Base-by-base conservation (phyloP, 2,329 filamentous ascomycete genomes). In the Epichloe coenophiala region DNA sequence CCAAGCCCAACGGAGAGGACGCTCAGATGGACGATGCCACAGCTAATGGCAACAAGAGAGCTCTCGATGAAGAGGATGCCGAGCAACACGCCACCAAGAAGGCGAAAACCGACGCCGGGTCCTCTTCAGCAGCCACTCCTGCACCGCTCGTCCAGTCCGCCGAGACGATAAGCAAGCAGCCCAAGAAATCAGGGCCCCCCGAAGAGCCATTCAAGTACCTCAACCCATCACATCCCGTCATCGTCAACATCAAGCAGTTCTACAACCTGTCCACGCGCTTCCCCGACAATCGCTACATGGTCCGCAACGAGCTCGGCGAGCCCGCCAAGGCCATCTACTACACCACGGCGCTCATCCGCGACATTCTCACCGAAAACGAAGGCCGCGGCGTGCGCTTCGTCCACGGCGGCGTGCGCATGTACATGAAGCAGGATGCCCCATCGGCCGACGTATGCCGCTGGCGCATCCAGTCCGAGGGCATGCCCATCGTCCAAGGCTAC, bases 151-250 rank as follows among this genome's bases (percentile, higher is more conserved):
- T 51, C 36, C 53, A 42, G 52, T 41, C 52, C 49, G 51, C 37
- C 47, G 63, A 62, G 46, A 50, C 60, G 44, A 49, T 54, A 39
- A 60, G 56, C 52, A 69, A 68, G 55, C 65, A 68, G 55, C 65
- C 66, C 53, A 67, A 60, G 63, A 68, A 63, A 63, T 74, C 74
- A 53, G 74, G 72, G 45, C 78, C 78, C 76, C 23, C 82, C 56
- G 93, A 97, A 66, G 93, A 98, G 65, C 87, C 90, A 4, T 98
- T 95, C 76, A 96, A 95, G 64, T 98, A 89, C 63, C 77, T 98
- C 40, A 68, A 82, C 8, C 68, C 80, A 0, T 76, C 84, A 31
- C 87, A 96, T 64, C 71, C 81, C 2, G 87, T 93, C 53, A 83
- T 98, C 49, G 66, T 81, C 54, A 75, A 77, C 50, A 91, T 98